phyloP scores from a whole-genome alignment of 306 rosid genomes.

The Trifolium fragiferum region DNA sequence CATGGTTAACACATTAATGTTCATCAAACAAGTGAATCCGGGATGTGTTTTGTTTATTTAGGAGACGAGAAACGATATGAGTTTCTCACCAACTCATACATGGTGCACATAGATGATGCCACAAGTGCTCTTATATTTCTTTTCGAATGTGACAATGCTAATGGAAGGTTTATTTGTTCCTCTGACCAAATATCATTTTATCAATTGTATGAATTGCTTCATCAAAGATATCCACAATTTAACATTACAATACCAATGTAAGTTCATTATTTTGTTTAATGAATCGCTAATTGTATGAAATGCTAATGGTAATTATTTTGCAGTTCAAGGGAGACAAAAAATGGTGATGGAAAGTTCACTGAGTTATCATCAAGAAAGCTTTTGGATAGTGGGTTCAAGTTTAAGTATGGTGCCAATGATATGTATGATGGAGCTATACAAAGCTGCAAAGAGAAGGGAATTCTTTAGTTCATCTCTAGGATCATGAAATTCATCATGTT shows the following conservation, averaged over 20 bases:
- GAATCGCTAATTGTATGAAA: too few relatives aligned
- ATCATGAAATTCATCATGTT: not conserved
- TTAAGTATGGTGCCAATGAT: conserved; percentile 45
- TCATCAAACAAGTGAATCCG: not conserved
- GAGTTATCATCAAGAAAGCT: conserved; percentile 54
- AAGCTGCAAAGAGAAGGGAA: conserved; percentile 57
- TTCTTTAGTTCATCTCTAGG: conserved; percentile 20
- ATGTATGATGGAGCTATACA: conserved; percentile 56
- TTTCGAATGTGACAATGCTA: conserved; percentile 45
- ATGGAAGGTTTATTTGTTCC: conserved; percentile 67
- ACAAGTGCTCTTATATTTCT: conserved; percentile 55
- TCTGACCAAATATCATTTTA: conserved; percentile 41
- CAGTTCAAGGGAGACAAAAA: conserved; percentile 4
- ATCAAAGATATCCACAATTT: conserved; percentile 48
- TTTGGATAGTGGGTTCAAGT: conserved; percentile 50
- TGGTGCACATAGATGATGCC: conserved; percentile 69
- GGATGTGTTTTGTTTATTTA: conserved; percentile 19
- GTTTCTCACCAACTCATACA: conserved; percentile 38
- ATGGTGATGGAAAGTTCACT: conserved; percentile 28
- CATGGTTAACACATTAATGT: too few relatives aligned
- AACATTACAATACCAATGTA: conserved; percentile 46
- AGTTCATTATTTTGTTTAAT: conserved; percentile 34
- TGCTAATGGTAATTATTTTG: conserved; percentile 22
- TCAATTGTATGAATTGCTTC: conserved; percentile 44
- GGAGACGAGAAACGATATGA: conserved; percentile 49